These are phyloP conservation scores for Spencermartinsiella ligniputridi DNA, from an alignment of 1,139 yeast species.

Conservation along the genomic window DNA sequence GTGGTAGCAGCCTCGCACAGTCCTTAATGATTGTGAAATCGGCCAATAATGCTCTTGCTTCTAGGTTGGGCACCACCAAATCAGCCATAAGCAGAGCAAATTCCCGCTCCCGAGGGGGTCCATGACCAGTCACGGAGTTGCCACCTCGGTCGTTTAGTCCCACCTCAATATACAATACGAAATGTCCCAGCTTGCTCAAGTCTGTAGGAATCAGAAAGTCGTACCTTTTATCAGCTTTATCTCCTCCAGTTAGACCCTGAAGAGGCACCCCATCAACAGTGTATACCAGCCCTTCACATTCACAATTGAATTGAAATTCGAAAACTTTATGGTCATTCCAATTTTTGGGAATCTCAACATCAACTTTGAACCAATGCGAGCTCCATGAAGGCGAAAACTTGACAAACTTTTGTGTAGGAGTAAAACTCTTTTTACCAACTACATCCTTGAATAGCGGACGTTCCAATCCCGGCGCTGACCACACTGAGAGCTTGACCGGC, in stretches of 20 bases:
- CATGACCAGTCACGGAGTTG: constrained; percentile 38
- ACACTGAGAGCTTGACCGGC: constrained; percentile 46
- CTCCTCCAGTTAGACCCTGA: constrained; percentile 85
- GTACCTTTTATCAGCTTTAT: constrained; percentile 50
- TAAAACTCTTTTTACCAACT: constrained; percentile 49
- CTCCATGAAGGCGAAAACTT: constrained; percentile 96
- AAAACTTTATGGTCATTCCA: constrained; percentile 31
- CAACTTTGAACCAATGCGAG: constrained; percentile 85
- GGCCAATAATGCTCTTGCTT: constrained; percentile 68
- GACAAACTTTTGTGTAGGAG: constrained; percentile 62
- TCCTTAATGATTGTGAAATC: constrained; percentile 88
- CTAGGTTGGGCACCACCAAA: constrained; percentile 73
- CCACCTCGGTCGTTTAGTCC: constrained; percentile 98
- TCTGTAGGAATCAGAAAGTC: constrained; percentile 63
- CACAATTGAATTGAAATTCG: constrained; percentile 78
- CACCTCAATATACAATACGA: constrained; percentile 70
- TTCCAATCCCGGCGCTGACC: constrained; percentile 58
- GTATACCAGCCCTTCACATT: constrained; percentile 81
- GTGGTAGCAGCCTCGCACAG: constrained; percentile 79
- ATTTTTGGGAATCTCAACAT: constrained; percentile 54
- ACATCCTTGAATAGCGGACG: constrained; percentile 76
- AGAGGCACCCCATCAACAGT: constrained; percentile 59
- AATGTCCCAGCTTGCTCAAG: constrained; percentile 43
- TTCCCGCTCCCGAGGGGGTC: constrained; percentile 58
- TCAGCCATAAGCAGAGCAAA: constrained; percentile 68